A percentile compares a stretch with the other conserved stretches of the same genome.
Conservation (phyloP, 805 yeast species). For the Pichia paraexigua region DNA sequence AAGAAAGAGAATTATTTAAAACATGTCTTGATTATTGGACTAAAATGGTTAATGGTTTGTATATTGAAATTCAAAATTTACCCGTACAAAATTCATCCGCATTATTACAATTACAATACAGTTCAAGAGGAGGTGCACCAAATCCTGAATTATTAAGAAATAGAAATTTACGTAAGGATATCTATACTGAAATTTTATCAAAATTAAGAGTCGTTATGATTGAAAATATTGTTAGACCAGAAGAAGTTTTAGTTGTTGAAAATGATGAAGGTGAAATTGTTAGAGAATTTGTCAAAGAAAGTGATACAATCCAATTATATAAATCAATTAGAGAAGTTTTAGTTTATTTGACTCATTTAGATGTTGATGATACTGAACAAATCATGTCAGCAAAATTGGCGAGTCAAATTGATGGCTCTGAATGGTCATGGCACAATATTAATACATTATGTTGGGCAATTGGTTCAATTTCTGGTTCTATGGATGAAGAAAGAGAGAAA, state of each 20-base stretch:
- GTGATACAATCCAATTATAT: constrained; percentile 92
- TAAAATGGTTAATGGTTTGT: constrained; percentile 72
- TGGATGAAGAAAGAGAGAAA: constrained; percentile 97
- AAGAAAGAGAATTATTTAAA: constrained; percentile 93
- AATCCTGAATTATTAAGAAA: constrained; percentile 72
- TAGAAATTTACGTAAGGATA: constrained; percentile 79
- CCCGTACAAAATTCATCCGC: constrained; percentile 71
- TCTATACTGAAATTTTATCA: constrained; percentile 70
- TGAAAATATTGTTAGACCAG: constrained; percentile 97
- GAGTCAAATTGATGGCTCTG: constrained; percentile 88
- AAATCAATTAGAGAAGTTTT: constrained; percentile 93
- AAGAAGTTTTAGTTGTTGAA: constrained; percentile 93
- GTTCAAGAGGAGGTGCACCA: constrained; percentile 72
- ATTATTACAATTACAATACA: constrained; percentile 56
- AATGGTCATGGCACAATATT: constrained; percentile 99
- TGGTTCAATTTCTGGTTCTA: constrained; percentile 97
- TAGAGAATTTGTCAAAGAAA: constrained; percentile 92
- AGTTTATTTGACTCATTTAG: constrained; percentile 91
- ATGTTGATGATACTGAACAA: constrained; percentile 86
- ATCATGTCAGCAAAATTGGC: constrained; percentile 91
- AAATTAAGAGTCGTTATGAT: constrained; percentile 86
- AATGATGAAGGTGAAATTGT: constrained; percentile 99
- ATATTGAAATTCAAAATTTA: constrained; percentile 74
- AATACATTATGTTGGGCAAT: constrained; percentile 99
- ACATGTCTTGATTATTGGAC: constrained; percentile 95